Conservation (phyloP, 1,284 basidiomycete species). For the Trametes polyzona region DNA sequence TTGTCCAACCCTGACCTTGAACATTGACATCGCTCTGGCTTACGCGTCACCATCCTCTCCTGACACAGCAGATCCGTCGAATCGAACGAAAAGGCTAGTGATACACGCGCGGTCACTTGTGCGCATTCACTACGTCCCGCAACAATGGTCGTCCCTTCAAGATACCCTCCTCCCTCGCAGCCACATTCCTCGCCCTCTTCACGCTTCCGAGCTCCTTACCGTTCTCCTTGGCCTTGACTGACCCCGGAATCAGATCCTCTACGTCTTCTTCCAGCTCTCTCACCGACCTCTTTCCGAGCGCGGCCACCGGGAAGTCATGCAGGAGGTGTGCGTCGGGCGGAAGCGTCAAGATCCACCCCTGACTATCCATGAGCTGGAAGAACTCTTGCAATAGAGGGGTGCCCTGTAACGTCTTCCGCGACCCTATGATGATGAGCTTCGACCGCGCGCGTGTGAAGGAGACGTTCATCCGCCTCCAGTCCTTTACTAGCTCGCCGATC, state of each 20-base stretch:
- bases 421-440: conserved; percentile 92
- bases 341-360: conserved; percentile 71
- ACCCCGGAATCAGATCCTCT: background rate
- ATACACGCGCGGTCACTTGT: too few relatives aligned
- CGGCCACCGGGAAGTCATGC: conserved; percentile 41
- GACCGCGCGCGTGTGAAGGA: conserved; percentile 92
- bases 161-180: conserved; percentile 43
- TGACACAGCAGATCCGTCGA: too few relatives aligned
- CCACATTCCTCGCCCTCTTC: conserved; percentile 39
- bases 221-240: conserved; percentile 11
- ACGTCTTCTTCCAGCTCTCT: conserved; percentile 16
- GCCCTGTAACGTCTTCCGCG: conserved; percentile 67
- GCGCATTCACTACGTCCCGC: conserved; percentile 56
- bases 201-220: background rate
- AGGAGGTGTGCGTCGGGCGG: conserved; percentile 54
- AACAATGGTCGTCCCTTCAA: conserved; percentile 59
- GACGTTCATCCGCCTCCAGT: conserved; percentile 96
- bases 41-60: too few relatives aligned
- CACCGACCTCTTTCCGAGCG: conserved; percentile 25
- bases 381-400: conserved; percentile 73
- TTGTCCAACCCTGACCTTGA: too few relatives aligned
- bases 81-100: too few relatives aligned
- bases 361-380: conserved; percentile 71
- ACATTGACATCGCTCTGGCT: too few relatives aligned
- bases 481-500: conserved; percentile 91